Evolutionary conservation across 768 basidiomycete genomes (phyloP).

Genomic region (Naematelia encephala): DNA sequence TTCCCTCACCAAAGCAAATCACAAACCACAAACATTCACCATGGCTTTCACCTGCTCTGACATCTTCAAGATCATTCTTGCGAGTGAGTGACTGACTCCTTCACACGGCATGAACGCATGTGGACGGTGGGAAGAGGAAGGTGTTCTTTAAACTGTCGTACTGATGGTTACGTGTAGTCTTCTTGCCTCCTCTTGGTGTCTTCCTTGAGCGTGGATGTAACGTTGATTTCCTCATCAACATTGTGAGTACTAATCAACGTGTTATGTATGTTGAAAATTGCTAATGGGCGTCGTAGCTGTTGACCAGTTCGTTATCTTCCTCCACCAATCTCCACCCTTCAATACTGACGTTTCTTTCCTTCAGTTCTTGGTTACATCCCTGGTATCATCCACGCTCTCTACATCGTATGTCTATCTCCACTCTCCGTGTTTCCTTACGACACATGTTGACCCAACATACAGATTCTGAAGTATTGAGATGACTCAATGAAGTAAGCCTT

Average conservation of each 20-base stretch:
- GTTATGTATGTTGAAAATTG: neutral
- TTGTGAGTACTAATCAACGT: conserved; percentile 26
- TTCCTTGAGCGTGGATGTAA: conserved; percentile 83
- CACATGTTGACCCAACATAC: neutral
- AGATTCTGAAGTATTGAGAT: neutral
- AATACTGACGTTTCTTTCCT: conserved; percentile 1
- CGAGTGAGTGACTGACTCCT: neutral
- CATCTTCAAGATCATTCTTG: conserved; percentile 45
- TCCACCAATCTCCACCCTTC: neutral
- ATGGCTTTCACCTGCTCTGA: conserved; percentile 30
- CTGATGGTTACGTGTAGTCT: neutral
- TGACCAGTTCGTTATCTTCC: conserved; percentile 52
- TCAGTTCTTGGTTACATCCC: conserved; percentile 11
- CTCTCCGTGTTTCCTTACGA: too few species aligned
- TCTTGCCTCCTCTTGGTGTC: conserved; percentile 65
- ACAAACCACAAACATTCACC: conserved; percentile 3
- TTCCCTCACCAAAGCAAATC: neutral
- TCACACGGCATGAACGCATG: neutral
- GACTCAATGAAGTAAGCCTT: neutral
- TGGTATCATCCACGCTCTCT: conserved; percentile 43
- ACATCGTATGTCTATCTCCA: conserved; percentile 24
- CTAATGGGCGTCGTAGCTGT: conserved; percentile 63
- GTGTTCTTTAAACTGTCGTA: neutral
- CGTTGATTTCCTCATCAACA: conserved; percentile 62
- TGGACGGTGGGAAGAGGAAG: neutral